Percentiles rank a stretch among this genome's conserved stretches.
These are phyloP conservation scores for Cucurbita moschata DNA, from an alignment of 306 rosid genomes.

Conservation along the genomic window DNA sequence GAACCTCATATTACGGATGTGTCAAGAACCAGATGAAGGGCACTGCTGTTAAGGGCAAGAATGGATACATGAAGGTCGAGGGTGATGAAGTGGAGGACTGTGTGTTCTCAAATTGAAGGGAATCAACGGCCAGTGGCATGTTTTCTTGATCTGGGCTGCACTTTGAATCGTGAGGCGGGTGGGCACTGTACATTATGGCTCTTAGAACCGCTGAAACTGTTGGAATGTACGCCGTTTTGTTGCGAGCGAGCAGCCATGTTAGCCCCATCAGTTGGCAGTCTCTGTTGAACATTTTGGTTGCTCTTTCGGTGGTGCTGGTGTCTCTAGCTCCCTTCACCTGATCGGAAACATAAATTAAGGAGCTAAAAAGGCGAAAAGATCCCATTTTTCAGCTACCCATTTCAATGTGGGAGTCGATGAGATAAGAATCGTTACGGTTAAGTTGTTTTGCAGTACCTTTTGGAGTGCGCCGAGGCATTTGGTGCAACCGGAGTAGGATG, in stretches of 20 bases:
- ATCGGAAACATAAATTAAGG: not conserved
- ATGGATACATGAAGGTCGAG: slow-evolving; percentile 17
- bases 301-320: slow-evolving; percentile 30
- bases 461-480: slow-evolving; percentile 66
- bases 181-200: slow-evolving; percentile 89
- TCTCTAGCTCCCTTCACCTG: slow-evolving; percentile 35
- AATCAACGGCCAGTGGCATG: slow-evolving; percentile 98
- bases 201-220: slow-evolving; percentile 95
- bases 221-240: slow-evolving; percentile 88
- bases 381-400: not conserved
- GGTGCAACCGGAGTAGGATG: slow-evolving; percentile 82
- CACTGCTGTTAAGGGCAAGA: slow-evolving; percentile 5
- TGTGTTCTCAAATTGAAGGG: slow-evolving; percentile 50
- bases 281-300: slow-evolving; percentile 63
- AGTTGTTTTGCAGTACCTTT: slow-evolving; percentile 28
- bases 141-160: slow-evolving; percentile 97
- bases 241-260: slow-evolving; percentile 74
- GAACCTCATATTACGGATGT: not conserved
- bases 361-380: too few relatives aligned
- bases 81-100: slow-evolving; percentile 15
- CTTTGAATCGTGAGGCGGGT: slow-evolving; percentile 56
- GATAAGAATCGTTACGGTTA: not conserved
- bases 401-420: not conserved
- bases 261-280: slow-evolving; percentile 97
- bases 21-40: slow-evolving; percentile 8